Base-by-base conservation (phyloP, 2,329 filamentous ascomycete species). In the Arthrobotrys pseudoclavata region DNA sequence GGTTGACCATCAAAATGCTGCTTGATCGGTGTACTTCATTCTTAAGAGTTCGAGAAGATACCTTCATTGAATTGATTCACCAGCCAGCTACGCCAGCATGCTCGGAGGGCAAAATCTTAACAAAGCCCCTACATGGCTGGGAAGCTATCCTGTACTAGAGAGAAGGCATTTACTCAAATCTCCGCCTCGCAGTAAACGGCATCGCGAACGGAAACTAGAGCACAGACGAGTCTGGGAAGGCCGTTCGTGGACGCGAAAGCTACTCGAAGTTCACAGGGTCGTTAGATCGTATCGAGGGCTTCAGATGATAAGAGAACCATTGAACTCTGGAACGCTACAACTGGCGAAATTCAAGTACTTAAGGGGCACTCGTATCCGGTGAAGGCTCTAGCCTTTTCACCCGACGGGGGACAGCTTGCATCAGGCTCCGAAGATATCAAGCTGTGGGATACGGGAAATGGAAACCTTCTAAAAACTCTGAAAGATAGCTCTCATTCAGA, bases 351-450 rank as follows among this genome's bases (percentile, higher is more conserved):
- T 1, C 13, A 18, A 2, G 7, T 2, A 42, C 1, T 18, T 3
- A n/a, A 1, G 4, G 40, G n/a, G 40, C 40, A 42, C 24, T 24
- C 10, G 10, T 10, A 22, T 20, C 18, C 29, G 4, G 48, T 99
- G 79, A 93, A 24, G 7, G 42, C 71, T 52, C 2, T 76, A 12
- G 26, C 18, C 18, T 71, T 57, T 15, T 76, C 45, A 15, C 60
- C 57, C 15, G 60, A 66, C n/a, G 45, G 45, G 89, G 93, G 95
- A 81, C 97, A 91, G 82, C 94, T 99, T 40, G 96, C 96, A 6
- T 96, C 96, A 48, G 96, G 64, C 10, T 68, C 29, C 5, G 18
- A 34, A n/a, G 26, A 64, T 64, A n/a, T 22, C 7, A 50, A 20
- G 9, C 3, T 64, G 9, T 24, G 20, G 47, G 47, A 50, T 24